A percentile compares a stretch with the other conserved stretches of the same genome.
Conservation (phyloP, 352 stramenopile genomes). For the Phytophthora tubulina region DNA sequence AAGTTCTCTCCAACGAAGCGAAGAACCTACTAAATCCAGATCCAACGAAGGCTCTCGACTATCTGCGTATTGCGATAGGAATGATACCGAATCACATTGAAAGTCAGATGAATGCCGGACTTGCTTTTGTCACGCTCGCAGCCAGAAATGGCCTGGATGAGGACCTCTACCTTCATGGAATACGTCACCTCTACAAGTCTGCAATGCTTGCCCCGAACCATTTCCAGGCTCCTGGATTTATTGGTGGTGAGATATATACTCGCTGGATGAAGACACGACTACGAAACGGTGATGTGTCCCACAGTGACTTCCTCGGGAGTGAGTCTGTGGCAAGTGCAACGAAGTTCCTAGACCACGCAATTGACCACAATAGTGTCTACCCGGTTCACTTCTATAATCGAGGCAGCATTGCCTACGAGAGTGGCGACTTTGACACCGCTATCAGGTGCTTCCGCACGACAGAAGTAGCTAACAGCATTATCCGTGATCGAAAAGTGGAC, state of each 20-base stretch:
- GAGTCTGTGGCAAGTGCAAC: constrained; percentile 39
- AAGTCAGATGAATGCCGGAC: constrained; percentile 64
- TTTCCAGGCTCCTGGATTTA: constrained; percentile 46
- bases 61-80: constrained; percentile 48
- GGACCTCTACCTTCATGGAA: constrained; percentile 42
- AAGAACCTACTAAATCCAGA: constrained; percentile 71
- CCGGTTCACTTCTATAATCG: constrained; percentile 57
- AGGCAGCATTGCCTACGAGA: constrained; percentile 48
- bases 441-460: constrained; percentile 48
- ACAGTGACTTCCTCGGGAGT: constrained; percentile 38
- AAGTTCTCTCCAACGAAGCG: constrained; percentile 78
- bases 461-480: constrained; percentile 41
- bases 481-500: constrained; percentile 50
- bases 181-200: constrained; percentile 67
- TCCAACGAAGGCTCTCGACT: constrained; percentile 44
- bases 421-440: constrained; percentile 45
- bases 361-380: constrained; percentile 38
- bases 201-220: constrained; percentile 29
- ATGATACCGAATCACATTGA: constrained; percentile 61
- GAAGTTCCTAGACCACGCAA: constrained; percentile 45
- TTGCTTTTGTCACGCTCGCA: constrained; percentile 45
- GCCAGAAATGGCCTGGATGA: constrained; percentile 20
- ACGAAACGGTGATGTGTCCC: constrained; percentile 1
- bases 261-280: constrained; percentile 42
- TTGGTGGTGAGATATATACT: constrained; percentile 48